Evolutionary conservation across 495 filamentous ascomycete species (phyloP), one percentile per base, ranked within the genome.

Genomic region (Melanomma pulvis-pyrius): DNA sequence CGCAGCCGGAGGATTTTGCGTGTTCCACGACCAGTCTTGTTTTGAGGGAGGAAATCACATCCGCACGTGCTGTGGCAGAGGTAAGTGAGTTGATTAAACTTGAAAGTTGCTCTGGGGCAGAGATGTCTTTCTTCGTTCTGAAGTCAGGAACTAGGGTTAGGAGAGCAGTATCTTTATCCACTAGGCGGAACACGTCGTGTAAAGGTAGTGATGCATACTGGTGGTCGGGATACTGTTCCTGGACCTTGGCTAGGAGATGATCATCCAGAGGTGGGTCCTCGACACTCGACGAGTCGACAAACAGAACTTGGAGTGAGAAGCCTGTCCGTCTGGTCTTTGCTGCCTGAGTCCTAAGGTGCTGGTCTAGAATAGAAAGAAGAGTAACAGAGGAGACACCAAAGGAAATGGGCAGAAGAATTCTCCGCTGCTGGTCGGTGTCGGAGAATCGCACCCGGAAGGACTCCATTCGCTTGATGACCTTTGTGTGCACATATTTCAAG

Each of bases 371-470:
- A 71, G 92, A 84, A 29, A 98, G 76, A 24, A 98, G 79, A 8
- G 84, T 81, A n/a, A 87, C 82, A 0, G 93, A 97, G 9, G 89
- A 94, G 2, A 90, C 80, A 0, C 96, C 94, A 65, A 92, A 86
- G 1, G 92, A 97, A 3, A 97, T 70, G 0, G 92, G 90, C 15
- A 98, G 77, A 1, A 97, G 80, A 26, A 96, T 81, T 53, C 80
- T 84, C 52, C 79, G 79, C 57, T 81, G 77, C 63, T 76, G 65
- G 67, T 75, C 70, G 67, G 71, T 52, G 1, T 71, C 47, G 19
- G 74, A 59, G 59, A 77, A 53, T 15, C 76, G 72, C 69, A 79
- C 74, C 71, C 75, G 81, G 75, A 86, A 89, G 48, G 78, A 80
- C 71, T 90, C 89, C 80, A 93, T 89, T 44, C 91, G 90, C 70